Evolutionary conservation across 2,329 filamentous ascomycete genomes (phyloP).

Genomic region (Alternaria ventricosa): DNA sequence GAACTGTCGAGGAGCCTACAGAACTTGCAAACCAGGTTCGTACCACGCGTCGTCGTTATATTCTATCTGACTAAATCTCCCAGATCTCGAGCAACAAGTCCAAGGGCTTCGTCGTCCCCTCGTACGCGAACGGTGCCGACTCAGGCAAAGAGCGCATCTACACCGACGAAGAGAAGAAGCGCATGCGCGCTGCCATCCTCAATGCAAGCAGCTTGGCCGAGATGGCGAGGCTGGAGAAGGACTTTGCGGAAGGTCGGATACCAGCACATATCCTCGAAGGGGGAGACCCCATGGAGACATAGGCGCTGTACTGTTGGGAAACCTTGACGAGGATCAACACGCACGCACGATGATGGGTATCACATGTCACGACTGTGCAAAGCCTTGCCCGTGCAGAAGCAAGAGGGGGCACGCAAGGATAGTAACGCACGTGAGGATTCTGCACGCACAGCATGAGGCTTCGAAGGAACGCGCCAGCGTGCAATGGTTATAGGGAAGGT

Average conservation of each 20-base stretch:
- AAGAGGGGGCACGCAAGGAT: background rate
- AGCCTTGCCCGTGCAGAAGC: background rate
- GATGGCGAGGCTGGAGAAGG: constrained; percentile 88
- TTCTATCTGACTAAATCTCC: constrained; percentile 34
- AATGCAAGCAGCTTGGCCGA: constrained; percentile 89
- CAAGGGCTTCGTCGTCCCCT: constrained; percentile 69
- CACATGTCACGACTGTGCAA: background rate
- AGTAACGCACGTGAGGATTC: background rate
- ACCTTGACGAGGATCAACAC: background rate
- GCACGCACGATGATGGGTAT: background rate
- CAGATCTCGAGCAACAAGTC: constrained; percentile 84
- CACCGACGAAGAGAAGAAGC: constrained; percentile 86
- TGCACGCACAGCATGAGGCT: background rate
- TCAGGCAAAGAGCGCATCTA: constrained; percentile 69
- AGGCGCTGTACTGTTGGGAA: background rate
- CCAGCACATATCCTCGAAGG: constrained; percentile 56
- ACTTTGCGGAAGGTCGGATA: constrained; percentile 85
- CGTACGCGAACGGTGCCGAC: constrained; percentile 45
- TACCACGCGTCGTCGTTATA: background rate
- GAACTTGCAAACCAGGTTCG: constrained; percentile 66
- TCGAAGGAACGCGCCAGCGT: background rate
- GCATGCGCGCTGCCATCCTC: constrained; percentile 84
- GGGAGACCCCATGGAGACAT: constrained; percentile 40
- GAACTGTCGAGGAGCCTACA: constrained; percentile 77
- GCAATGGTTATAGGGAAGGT: background rate